Base-by-base conservation (phyloP, 78 protist species). In the Guillardia theta region DNA sequence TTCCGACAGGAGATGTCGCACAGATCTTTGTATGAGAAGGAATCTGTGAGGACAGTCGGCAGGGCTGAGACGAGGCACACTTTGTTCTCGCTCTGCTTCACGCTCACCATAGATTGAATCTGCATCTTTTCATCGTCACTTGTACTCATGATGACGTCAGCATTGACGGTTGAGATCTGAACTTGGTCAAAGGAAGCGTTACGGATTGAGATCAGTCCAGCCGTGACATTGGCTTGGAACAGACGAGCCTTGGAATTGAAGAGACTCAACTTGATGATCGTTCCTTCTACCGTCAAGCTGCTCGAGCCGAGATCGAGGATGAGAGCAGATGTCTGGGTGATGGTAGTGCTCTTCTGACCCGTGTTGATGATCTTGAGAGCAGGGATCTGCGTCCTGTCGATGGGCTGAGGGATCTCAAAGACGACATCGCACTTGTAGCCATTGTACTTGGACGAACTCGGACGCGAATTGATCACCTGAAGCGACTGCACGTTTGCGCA, bases 181-280 rank as follows among this genome's bases (percentile, higher is more conserved):
- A n/a, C n/a, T n/a, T n/a, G n/a, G 70, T 70, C 87, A 43, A 70
- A 36, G 87, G 87, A 22, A 15, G 87, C 87, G 87, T 70, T 70
- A 43, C 87, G 87, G 27, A 70, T 1, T 43, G 41, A 0, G n/a
- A 70, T 6, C 39, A 37, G 5, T 43, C 87, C 87, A 3, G 87
- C n/a, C 87, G n/a, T 43, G 45, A 36, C 44, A 27, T 70, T 27
- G n/a, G 37, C 87, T 22, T 27, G 10, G 45, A 70, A 36, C 87
- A 36, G 45, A 0, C 87, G 87, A 37, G 22, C 87, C 8, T 36
- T 27, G 5, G 41, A 22, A 6, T 70, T 70, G 30, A 70, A 3
- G 47, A 70, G 9, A 43, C 37, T 43, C 41, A 70, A 27, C 45
- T 10, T 6, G 45, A 70, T 27, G 39, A 36, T 24, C 0, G 41